Conservation (phyloP, 345 rosid species). For the Noccaea bulbosa region DNA sequence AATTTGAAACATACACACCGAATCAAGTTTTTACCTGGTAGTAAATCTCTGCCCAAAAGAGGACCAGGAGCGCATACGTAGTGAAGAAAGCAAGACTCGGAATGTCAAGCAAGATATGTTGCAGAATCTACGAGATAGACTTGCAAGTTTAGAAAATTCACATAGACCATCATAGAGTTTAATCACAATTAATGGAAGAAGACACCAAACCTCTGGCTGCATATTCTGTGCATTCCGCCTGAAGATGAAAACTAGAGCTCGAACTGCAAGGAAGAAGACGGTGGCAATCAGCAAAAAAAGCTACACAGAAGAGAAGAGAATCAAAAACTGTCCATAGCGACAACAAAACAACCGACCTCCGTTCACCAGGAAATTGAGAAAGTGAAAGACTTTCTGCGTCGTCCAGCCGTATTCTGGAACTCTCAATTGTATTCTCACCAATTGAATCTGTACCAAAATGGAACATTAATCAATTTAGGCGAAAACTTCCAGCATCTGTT, state of each 20-base stretch:
- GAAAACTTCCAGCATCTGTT: not conserved
- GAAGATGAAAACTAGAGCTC: constrained; percentile 69
- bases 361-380: constrained; percentile 88
- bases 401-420: constrained; percentile 98
- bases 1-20: not conserved
- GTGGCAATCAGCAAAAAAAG: not conserved
- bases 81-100: constrained; percentile 79
- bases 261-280: constrained; percentile 55
- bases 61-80: constrained; percentile 73
- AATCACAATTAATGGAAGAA: constrained; percentile 4
- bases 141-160: constrained; percentile 21
- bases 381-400: constrained; percentile 91
- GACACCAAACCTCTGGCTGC: constrained; percentile 59
- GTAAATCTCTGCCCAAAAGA: constrained; percentile 91
- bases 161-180: not conserved
- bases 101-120: constrained; percentile 74
- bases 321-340: not conserved
- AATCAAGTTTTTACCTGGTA: constrained; percentile 56
- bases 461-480: not conserved
- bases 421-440: constrained; percentile 76
- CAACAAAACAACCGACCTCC: constrained; percentile 54
- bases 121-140: constrained; percentile 57
- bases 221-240: constrained; percentile 62
- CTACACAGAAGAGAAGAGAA: not conserved
- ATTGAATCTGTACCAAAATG: constrained; percentile 60